phyloP scores from a whole-genome alignment of 345 rosid species.

The Acer campestre region DNA sequence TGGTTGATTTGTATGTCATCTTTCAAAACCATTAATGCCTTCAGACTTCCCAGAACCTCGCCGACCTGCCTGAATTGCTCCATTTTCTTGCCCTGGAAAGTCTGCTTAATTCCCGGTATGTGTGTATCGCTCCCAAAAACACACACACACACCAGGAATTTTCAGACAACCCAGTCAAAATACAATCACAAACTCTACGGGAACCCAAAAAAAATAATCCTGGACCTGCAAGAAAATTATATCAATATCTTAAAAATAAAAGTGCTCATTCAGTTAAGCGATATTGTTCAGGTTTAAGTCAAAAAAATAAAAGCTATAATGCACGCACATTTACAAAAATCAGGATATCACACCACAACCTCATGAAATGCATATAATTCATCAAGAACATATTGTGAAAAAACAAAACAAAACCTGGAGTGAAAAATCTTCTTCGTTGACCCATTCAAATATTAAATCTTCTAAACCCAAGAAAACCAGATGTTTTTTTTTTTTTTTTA shows the following conservation, averaged over 20 bases:
- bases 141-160: neutral
- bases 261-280: too few species aligned
- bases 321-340: neutral
- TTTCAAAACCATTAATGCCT: constrained; percentile 81
- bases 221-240: constrained; percentile 5
- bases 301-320: neutral
- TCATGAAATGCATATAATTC: neutral
- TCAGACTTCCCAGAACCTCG: constrained; percentile 88
- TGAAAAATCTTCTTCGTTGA: constrained; percentile 14
- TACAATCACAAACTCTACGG: constrained; percentile 8
- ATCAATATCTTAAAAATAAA: neutral
- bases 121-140: neutral
- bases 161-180: constrained; percentile 1
- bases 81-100: constrained; percentile 33
- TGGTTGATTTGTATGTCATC: constrained; percentile 75
- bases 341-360: neutral
- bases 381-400: neutral
- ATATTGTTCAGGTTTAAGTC: too few species aligned
- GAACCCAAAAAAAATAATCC: constrained; percentile 4
- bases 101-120: neutral
- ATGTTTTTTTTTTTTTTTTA: neutral
- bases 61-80: constrained; percentile 90
- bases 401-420: constrained; percentile 25
- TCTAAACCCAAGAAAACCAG: constrained; percentile 14
- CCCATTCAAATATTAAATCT: constrained; percentile 13